A percentile compares a stretch with the other conserved stretches of the same genome.
phyloP scores from a whole-genome alignment of 169 alveolate species.

The Plasmodium sp. region DNA sequence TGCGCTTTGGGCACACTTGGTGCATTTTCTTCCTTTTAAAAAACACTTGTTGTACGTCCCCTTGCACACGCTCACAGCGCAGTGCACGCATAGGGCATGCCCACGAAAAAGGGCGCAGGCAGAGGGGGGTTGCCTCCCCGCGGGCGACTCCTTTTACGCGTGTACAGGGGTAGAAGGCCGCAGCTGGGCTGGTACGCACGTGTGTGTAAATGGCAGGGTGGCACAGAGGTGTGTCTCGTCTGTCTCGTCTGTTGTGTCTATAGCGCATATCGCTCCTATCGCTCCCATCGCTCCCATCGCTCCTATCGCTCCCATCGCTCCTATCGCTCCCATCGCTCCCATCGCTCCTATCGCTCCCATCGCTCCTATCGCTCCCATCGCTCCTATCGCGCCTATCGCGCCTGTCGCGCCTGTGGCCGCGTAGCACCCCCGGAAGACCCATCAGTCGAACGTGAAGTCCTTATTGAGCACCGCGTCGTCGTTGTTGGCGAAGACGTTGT shows the following conservation, averaged over 20 bases:
- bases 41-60: background rate
- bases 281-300: background rate
- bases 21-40: slow-evolving; percentile 1
- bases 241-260: background rate
- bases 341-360: no score
- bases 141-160: background rate
- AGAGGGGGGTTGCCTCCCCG: background rate
- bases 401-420: background rate
- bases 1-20: background rate
- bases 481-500: slow-evolving; percentile 56
- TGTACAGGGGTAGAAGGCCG: background rate
- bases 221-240: background rate
- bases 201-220: background rate
- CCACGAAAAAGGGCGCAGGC: background rate
- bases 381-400: no score
- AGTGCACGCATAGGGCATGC: background rate
- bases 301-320: background rate
- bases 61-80: background rate
- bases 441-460: slow-evolving; percentile 66
- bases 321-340: background rate
- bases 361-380: background rate
- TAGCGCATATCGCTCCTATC: background rate
- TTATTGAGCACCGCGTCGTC: slow-evolving; percentile 67
- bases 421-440: background rate
- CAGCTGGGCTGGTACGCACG: background rate